phyloP scores from a whole-genome alignment of 768 basidiomycete species.

The Amanita fuliginea region DNA sequence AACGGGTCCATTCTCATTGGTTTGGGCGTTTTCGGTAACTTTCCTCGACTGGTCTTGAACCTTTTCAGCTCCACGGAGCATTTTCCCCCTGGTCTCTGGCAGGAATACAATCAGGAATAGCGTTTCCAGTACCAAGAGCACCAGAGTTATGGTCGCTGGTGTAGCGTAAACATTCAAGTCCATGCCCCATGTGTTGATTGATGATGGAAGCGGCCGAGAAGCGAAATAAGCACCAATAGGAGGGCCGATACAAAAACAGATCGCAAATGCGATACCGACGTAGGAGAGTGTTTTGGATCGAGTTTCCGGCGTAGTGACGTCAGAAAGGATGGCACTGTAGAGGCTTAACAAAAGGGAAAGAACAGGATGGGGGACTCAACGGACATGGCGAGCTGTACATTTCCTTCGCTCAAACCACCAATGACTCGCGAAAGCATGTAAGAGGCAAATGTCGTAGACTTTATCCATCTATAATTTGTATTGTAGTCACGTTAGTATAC shows the following conservation, averaged over 20 bases:
- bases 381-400: constrained; percentile 92
- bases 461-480: constrained; percentile 58
- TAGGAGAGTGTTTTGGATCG: constrained; percentile 83
- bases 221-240: constrained; percentile 96
- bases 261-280: constrained; percentile 92
- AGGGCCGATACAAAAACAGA: constrained; percentile 89
- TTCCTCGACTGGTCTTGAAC: constrained; percentile 10
- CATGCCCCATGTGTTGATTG: constrained; percentile 39
- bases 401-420: constrained; percentile 92
- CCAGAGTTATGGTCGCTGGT: constrained; percentile 78
- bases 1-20: constrained; percentile 14
- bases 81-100: constrained; percentile 74
- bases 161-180: constrained; percentile 84
- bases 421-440: constrained; percentile 86
- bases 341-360: background rate
- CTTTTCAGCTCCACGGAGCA: constrained; percentile 10
- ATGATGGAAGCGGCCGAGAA: constrained; percentile 62
- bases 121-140: constrained; percentile 72
- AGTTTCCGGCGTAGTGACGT: constrained; percentile 71
- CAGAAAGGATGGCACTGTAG: constrained; percentile 82
- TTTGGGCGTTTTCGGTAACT: constrained; percentile 11
- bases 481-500: background rate
- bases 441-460: constrained; percentile 82
- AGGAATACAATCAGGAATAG: constrained; percentile 62
- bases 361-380: constrained; percentile 23